Evolutionary conservation across 2,329 filamentous ascomycete genomes (phyloP).

Genomic region (Ascosphaera apis): DNA sequence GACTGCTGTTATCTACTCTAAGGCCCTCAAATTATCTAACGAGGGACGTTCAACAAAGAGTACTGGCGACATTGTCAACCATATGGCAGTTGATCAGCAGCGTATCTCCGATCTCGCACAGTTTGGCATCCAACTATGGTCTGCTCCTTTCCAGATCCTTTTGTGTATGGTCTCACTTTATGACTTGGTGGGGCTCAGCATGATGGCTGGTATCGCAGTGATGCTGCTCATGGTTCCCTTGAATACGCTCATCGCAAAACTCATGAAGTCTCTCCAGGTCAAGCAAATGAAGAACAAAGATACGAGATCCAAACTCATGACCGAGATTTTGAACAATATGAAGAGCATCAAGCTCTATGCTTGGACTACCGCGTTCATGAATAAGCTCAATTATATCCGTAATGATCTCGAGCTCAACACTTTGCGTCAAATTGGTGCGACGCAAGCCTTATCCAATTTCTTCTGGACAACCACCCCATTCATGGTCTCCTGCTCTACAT

Average conservation of each 20-base stretch:
- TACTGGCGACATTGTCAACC: slow-evolving; percentile 95
- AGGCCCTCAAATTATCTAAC: slow-evolving; percentile 74
- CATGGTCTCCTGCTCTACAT: slow-evolving; percentile 89
- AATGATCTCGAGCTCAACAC: slow-evolving; percentile 94
- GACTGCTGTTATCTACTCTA: slow-evolving; percentile 77
- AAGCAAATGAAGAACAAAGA: slow-evolving; percentile 99
- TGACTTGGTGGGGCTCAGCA: slow-evolving; percentile 79
- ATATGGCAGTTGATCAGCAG: slow-evolving; percentile 97
- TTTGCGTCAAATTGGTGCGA: slow-evolving; percentile 81
- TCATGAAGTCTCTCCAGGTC: slow-evolving; percentile 91
- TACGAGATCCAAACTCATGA: slow-evolving; percentile 73
- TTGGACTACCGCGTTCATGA: slow-evolving; percentile 94
- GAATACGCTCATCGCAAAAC: slow-evolving; percentile 71
- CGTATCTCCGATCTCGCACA: slow-evolving; percentile 85
- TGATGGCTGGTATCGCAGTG: slow-evolving; percentile 81
- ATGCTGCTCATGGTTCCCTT: slow-evolving; percentile 97
- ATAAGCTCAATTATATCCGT: slow-evolving; percentile 82
- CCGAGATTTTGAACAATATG: slow-evolving; percentile 98
- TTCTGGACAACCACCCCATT: slow-evolving; percentile 97
- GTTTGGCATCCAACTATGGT: slow-evolving; percentile 89
- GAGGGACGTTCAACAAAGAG: slow-evolving; percentile 75
- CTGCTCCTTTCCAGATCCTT: slow-evolving; percentile 84
- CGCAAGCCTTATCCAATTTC: slow-evolving; percentile 86
- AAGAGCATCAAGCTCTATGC: slow-evolving; percentile 98
- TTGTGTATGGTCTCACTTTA: slow-evolving; percentile 94